Base-by-base conservation (phyloP, 176 grass and related monocot species). In the Paspalum vaginatum region DNA sequence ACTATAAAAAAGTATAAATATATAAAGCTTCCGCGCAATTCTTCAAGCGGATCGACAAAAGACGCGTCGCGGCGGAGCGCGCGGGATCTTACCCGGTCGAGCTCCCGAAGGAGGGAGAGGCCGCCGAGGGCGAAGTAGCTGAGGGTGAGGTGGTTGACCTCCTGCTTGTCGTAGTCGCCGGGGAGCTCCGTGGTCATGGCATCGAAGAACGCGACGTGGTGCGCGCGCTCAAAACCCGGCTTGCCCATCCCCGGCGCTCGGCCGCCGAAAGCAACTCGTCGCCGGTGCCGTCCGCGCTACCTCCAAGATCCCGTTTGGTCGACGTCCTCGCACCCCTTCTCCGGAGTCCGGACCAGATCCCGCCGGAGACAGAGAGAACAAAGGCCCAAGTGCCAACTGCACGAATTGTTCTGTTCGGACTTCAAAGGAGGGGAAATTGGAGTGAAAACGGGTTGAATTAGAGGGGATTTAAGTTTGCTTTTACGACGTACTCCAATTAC, bases 61-160 rank as follows among this genome's bases (percentile, higher is more conserved):
- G 15, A 12, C 0, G 27, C 45, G 32, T 52, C 69, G 25, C 47
- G 1, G 26, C 25, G 4, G 32, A 42, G n/a, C 20, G 21, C 14
- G n/a, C 1, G 14, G 39, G 49, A 66, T 66, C 59, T 82, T 86
- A 98, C 95, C 58, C 74, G 60, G 71, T 93, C 49, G 65, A 95
- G 90, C 81, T 85, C 86, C 20, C 81, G 84, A 42, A 98, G 76
- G 65, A 98, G 65, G 50, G 88, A 83, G 54, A 98, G 90, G 44
- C 88, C 81, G 65, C 84, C 89, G 75, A 98, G 63, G 45, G 84
- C 84, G 86, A 98, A 98, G 88, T 98, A 95, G 57, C 84, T 88
- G 70, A 98, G 92, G 49, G 96, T 98, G 83, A 98, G 74, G 75
- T 77, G 96, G 75, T 86, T 95, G 79, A 88, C 86, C 90, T 98